Percentiles rank a stretch among this genome's conserved stretches.
Evolutionary conservation across 441 rosid species (phyloP).

Genomic region (Arabidopsis lyrata): DNA sequence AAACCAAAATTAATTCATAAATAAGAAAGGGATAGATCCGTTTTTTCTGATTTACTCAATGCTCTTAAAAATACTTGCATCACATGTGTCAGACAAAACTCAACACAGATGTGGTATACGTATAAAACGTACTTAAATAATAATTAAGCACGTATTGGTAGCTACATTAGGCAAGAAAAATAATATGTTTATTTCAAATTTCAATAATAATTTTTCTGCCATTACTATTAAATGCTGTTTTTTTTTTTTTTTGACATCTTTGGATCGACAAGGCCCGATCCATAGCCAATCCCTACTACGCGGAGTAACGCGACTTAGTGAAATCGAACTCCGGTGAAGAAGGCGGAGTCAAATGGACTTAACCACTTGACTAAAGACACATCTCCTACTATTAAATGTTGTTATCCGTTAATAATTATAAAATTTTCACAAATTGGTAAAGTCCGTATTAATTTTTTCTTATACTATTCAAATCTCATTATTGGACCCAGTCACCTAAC

Average conservation of each 20-base stretch:
- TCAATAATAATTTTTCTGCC: background rate
- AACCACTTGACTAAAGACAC: no score
- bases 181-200: constrained; percentile 7
- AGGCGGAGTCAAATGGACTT: no score
- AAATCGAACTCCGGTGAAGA: no score
- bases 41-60: no score
- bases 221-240: constrained; percentile 1
- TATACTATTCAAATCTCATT: constrained; percentile 24
- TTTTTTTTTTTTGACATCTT: no score
- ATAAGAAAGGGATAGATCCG: no score
- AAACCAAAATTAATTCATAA: background rate
- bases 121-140: constrained; percentile 12
- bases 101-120: background rate
- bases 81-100: constrained; percentile 14
- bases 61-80: background rate
- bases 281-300: no score
- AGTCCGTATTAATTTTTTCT: constrained; percentile 1
- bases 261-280: no score
- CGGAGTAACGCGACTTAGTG: no score
- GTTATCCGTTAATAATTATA: background rate
- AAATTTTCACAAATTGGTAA: background rate
- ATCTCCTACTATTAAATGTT: background rate
- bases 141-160: constrained; percentile 3
- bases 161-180: constrained; percentile 4
- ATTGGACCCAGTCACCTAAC: constrained; percentile 27